Conservation (phyloP, 2,329 filamentous ascomycete species). For the Ophiostoma pallidulum region DNA sequence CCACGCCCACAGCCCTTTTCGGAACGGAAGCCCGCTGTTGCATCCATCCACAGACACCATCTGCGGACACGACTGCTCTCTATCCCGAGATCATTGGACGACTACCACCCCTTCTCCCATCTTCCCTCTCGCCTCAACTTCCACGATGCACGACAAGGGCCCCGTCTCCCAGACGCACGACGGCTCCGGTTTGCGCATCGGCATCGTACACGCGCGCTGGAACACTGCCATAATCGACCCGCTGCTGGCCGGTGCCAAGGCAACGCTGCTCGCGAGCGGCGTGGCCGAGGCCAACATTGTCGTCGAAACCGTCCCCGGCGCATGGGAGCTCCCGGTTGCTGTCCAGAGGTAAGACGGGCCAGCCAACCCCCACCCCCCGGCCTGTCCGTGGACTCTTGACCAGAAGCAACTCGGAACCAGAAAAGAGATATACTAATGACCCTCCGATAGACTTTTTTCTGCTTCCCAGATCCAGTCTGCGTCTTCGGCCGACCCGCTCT, state of each 20-base stretch:
- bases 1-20: too few relatives aligned
- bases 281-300: slow-evolving; percentile 85
- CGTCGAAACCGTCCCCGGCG: slow-evolving; percentile 80
- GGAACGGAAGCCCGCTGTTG: too few relatives aligned
- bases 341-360: slow-evolving; percentile 72
- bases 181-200: slow-evolving; percentile 72
- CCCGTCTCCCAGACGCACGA: slow-evolving; percentile 50
- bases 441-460: slow-evolving; percentile 61
- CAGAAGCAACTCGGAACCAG: too few relatives aligned
- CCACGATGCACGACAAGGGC: slow-evolving; percentile 42
- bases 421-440: too few relatives aligned
- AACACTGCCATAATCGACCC: slow-evolving; percentile 81
- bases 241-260: slow-evolving; percentile 70
- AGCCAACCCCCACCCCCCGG: too few relatives aligned
- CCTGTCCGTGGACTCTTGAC: too few relatives aligned
- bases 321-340: slow-evolving; percentile 88
- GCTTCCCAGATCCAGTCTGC: slow-evolving; percentile 79
- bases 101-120: background rate
- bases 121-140: background rate
- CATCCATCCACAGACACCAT: too few relatives aligned
- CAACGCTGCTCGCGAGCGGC: slow-evolving; percentile 65
- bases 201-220: slow-evolving; percentile 94
- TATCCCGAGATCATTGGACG: background rate
- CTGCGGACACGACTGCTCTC: too few relatives aligned
- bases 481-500: slow-evolving; percentile 47